A percentile compares a stretch with the other conserved stretches of the same genome.
These are phyloP conservation scores for Xylariaceae sp. DNA, from an alignment of 2,329 filamentous ascomycete species.

Conservation along the genomic window DNA sequence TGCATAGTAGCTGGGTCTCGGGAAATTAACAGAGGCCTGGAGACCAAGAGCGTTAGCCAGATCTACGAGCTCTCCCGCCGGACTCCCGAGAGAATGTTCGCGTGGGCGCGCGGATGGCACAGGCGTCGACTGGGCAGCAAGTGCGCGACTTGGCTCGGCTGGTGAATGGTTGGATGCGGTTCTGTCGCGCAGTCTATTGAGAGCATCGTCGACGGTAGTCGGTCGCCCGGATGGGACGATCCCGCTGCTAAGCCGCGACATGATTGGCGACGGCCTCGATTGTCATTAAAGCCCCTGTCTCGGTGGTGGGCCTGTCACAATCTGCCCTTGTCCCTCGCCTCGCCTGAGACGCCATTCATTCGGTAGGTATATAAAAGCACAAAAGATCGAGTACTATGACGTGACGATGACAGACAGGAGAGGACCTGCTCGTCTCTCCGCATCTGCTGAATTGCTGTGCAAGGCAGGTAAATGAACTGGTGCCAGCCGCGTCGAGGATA, in stretches of 20 bases:
- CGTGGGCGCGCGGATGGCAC: too few relatives aligned
- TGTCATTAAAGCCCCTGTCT: conserved; percentile 15
- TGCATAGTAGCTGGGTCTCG: conserved; percentile 21
- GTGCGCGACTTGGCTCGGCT: not conserved
- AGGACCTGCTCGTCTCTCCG: not conserved
- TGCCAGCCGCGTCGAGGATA: conserved; percentile 8
- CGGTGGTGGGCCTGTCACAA: conserved; percentile 18
- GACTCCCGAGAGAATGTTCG: conserved; percentile 1
- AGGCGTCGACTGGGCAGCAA: too few relatives aligned
- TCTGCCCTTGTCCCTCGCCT: not conserved
- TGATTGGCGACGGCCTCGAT: conserved; percentile 18
- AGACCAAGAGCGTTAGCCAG: not conserved
- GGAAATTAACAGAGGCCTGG: conserved; percentile 28
- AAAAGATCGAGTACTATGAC: not conserved
- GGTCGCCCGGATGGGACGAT: conserved; percentile 18
- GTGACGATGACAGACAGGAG: not conserved
- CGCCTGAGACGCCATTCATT: conserved; percentile 12
- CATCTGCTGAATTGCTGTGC: not conserved
- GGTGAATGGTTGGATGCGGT: not conserved
- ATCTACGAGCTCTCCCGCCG: not conserved
- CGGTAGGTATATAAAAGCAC: not conserved
- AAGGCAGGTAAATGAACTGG: not conserved
- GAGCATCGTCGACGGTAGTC: too few relatives aligned
- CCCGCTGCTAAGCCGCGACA: conserved; percentile 15
- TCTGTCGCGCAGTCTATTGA: too few relatives aligned